Conservation (phyloP, 768 basidiomycete genomes). For the Peribolospora kevripleyi region DNA sequence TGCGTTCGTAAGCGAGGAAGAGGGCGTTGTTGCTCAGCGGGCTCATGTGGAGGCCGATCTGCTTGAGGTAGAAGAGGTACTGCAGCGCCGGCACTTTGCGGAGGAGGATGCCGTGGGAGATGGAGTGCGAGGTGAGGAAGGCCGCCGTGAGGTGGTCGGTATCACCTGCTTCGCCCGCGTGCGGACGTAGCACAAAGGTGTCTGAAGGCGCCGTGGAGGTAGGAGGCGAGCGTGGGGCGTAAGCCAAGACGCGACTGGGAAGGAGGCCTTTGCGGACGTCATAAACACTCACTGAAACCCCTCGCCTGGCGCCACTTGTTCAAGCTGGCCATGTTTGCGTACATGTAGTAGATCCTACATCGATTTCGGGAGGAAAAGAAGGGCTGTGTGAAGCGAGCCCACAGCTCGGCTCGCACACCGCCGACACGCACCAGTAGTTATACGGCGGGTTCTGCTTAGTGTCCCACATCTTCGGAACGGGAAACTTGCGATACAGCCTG, state of each 20-base stretch:
- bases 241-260: background rate
- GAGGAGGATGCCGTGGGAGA: constrained; percentile 94
- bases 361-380: background rate
- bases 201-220: constrained; percentile 25
- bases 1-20: constrained; percentile 87
- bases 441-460: constrained; percentile 74
- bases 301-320: constrained; percentile 72
- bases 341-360: constrained; percentile 84
- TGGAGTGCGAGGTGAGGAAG: constrained; percentile 87
- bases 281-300: constrained; percentile 54
- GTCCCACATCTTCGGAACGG: constrained; percentile 56
- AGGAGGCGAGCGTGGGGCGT: background rate
- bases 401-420: too few species aligned
- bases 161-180: constrained; percentile 94
- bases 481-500: constrained; percentile 49
- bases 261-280: background rate
- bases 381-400: too few species aligned
- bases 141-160: constrained; percentile 91
- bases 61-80: constrained; percentile 92
- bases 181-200: constrained; percentile 88
- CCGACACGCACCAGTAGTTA: constrained; percentile 54
- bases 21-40: constrained; percentile 93
- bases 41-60: constrained; percentile 84
- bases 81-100: constrained; percentile 93
- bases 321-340: constrained; percentile 78